These are phyloP conservation scores for Anisodus tanguticus DNA, from an alignment of 257 asterid species.

Conservation along the genomic window DNA sequence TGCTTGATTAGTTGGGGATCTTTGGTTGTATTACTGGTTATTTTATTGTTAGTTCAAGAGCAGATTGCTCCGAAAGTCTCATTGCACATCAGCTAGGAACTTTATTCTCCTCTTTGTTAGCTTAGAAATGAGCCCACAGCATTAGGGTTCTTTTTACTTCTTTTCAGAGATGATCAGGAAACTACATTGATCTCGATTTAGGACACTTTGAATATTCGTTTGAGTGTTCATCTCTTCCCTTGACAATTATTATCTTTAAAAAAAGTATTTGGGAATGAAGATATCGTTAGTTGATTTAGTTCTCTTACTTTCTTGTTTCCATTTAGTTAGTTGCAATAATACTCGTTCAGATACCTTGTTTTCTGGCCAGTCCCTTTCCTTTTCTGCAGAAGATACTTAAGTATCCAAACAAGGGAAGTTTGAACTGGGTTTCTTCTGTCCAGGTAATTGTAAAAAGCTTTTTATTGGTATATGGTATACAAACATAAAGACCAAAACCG, in stretches of 20 bases:
- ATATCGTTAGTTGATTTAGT: not conserved
- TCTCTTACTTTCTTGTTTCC: slow-evolving; percentile 6
- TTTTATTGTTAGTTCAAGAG: too few relatives aligned
- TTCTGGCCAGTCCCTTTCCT: not conserved
- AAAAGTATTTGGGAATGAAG: not conserved
- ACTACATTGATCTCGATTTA: not conserved
- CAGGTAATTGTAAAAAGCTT: slow-evolving; percentile 25
- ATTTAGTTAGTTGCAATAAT: slow-evolving; percentile 9
- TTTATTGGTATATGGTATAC: slow-evolving; percentile 56
- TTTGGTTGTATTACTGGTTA: not conserved
- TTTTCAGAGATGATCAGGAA: not conserved
- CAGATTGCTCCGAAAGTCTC: too few relatives aligned
- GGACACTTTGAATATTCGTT: not conserved
- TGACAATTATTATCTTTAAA: not conserved
- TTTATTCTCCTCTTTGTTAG: too few relatives aligned
- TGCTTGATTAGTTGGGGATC: not conserved
- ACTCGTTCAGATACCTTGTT: not conserved
- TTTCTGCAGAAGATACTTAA: slow-evolving; percentile 11
- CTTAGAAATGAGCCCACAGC: too few relatives aligned
- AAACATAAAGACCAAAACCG: slow-evolving; percentile 35
- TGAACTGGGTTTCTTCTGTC: slow-evolving; percentile 47
- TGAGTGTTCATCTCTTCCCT: not conserved
- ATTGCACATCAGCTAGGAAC: too few relatives aligned
- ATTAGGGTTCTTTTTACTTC: not conserved
- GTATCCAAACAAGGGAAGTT: slow-evolving; percentile 24